phyloP scores from a whole-genome alignment of 2,329 filamentous ascomycete species.

The Xylariales sp. region DNA sequence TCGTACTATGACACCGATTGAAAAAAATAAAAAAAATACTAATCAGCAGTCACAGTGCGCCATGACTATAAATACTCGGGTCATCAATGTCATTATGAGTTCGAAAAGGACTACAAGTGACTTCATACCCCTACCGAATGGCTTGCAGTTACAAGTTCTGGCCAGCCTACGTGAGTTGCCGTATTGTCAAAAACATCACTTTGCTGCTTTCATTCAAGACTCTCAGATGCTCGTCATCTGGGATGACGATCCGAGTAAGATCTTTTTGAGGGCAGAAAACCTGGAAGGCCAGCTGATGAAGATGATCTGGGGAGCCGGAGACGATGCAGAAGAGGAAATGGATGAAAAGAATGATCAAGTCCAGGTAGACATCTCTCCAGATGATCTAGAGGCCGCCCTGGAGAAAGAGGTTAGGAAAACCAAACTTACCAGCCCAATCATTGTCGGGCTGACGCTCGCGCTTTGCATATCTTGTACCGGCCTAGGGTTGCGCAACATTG shows the following conservation, averaged over 20 bases:
- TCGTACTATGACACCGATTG: no score
- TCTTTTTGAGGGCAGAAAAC: slow-evolving; percentile 45
- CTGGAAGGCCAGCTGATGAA: slow-evolving; percentile 51
- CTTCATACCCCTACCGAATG: slow-evolving; percentile 54
- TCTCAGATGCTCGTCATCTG: slow-evolving; percentile 56
- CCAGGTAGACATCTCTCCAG: slow-evolving; percentile 36
- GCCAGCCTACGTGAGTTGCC: slow-evolving; percentile 52
- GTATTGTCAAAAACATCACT: slow-evolving; percentile 59
- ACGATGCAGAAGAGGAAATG: slow-evolving; percentile 32
- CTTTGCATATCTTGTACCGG: slow-evolving; percentile 51
- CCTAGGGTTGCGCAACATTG: slow-evolving; percentile 50
- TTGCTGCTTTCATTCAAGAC: slow-evolving; percentile 60
- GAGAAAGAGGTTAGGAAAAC: slow-evolving; percentile 41
- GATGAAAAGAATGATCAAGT: slow-evolving; percentile 28
- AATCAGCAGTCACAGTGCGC: slow-evolving; percentile 41
- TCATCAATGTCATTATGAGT: slow-evolving; percentile 56
- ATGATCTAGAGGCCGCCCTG: slow-evolving; percentile 33
- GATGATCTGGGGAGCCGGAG: slow-evolving; percentile 51
- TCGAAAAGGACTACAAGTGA: slow-evolving; percentile 38
- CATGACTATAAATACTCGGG: slow-evolving; percentile 63
- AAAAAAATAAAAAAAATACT: slow-evolving; percentile 3
- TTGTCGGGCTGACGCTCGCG: slow-evolving; percentile 47
- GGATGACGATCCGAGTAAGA: slow-evolving; percentile 56
- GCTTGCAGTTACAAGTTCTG: slow-evolving; percentile 58
- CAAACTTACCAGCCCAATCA: slow-evolving; percentile 49